phyloP scores from a whole-genome alignment of 495 filamentous ascomycete species.

The Aspergillus affinis region DNA sequence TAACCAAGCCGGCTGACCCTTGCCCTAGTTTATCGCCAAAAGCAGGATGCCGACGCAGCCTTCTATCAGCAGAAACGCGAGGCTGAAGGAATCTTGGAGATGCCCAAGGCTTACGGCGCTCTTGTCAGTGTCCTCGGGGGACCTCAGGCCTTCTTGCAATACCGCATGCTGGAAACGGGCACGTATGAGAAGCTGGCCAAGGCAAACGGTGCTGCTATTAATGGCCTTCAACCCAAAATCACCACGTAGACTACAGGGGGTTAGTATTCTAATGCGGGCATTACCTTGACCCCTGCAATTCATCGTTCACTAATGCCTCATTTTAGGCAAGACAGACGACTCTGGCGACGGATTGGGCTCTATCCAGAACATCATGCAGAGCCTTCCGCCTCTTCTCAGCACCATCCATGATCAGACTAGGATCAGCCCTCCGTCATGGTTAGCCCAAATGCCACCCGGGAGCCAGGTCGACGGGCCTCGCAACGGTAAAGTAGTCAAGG shows the following conservation, averaged over 20 bases:
- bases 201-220: slow-evolving; percentile 60
- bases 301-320: not conserved
- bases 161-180: slow-evolving; percentile 55
- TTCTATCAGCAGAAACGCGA: slow-evolving; percentile 64
- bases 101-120: slow-evolving; percentile 72
- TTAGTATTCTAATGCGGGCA: slow-evolving; percentile 6
- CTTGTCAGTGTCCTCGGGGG: slow-evolving; percentile 72
- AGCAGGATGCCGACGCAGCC: slow-evolving; percentile 61
- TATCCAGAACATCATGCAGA: slow-evolving; percentile 67
- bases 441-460: slow-evolving; percentile 46
- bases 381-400: slow-evolving; percentile 71
- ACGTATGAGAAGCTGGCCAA: slow-evolving; percentile 41
- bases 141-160: slow-evolving; percentile 70
- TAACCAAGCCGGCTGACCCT: slow-evolving; percentile 38
- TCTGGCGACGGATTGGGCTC: slow-evolving; percentile 45
- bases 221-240: slow-evolving; percentile 82
- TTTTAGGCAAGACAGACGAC: slow-evolving; percentile 27
- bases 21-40: slow-evolving; percentile 34
- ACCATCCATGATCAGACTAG: slow-evolving; percentile 87
- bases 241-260: slow-evolving; percentile 79
- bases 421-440: slow-evolving; percentile 70
- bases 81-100: slow-evolving; percentile 70
- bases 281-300: not conserved
- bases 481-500: not conserved
- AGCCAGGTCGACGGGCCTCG: not conserved